Evolutionary conservation across 805 yeast species (phyloP).

Genomic region (Metschnikowia borealis): DNA sequence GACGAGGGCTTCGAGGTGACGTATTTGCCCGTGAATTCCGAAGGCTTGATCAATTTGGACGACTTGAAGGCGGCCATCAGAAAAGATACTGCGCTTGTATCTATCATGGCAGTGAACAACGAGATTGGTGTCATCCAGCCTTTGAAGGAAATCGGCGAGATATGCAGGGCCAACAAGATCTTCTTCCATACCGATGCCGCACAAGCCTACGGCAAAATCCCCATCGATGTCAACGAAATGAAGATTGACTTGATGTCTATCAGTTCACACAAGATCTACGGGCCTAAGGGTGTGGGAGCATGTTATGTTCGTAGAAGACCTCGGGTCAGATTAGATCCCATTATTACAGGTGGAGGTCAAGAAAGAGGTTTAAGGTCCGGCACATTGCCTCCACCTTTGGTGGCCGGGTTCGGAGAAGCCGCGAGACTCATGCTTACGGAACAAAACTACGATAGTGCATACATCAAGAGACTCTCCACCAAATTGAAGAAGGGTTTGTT

Average conservation of each 20-base stretch:
- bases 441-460: constrained; percentile 64
- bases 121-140: constrained; percentile 99
- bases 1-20: constrained; percentile 97
- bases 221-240: constrained; percentile 86
- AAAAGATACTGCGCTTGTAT: constrained; percentile 85
- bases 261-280: constrained; percentile 94
- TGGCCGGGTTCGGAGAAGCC: constrained; percentile 97
- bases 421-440: constrained; percentile 78
- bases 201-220: constrained; percentile 93
- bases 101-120: constrained; percentile 95
- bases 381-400: constrained; percentile 93
- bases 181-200: constrained; percentile 98
- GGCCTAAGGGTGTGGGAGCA: constrained; percentile 98
- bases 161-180: constrained; percentile 83
- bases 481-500: constrained; percentile 71
- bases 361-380: constrained; percentile 98
- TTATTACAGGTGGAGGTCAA: constrained; percentile 97
- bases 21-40: constrained; percentile 74
- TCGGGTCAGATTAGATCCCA: constrained; percentile 92
- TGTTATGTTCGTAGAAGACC: constrained; percentile 95
- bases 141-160: constrained; percentile 82
- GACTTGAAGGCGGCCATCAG: constrained; percentile 79
- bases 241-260: constrained; percentile 91
- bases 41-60: constrained; percentile 77
- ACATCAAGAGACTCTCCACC: constrained; percentile 67